Evolutionary conservation across 2,329 filamentous ascomycete genomes (phyloP), one percentile per base, ranked within the genome.

Genomic region (Aspergillus neotritici): DNA sequence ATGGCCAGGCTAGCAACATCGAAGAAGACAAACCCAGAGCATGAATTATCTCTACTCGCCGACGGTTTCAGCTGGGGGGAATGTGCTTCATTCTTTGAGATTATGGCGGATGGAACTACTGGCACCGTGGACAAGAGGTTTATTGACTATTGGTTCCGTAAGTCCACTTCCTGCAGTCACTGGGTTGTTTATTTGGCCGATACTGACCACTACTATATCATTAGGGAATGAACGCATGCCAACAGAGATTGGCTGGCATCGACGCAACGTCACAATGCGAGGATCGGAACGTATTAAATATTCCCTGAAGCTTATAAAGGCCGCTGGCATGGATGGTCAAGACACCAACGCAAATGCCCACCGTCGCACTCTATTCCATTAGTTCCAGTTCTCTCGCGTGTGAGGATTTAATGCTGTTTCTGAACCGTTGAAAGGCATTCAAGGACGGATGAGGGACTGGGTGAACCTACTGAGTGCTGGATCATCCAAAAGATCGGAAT

Each of bases 111-210:
- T 32, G 46, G 46, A 11, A 48, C 43, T 2, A 45, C 42, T 2
- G 46, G 46, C 15, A 48, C 42, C 5, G 46, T 48, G 10, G 29
- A 29, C 5, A 45, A 37, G 42, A 39, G 17, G 16, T 48, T 39
- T 15, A 48, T 48, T 25, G 42, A 48, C 9, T 48, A 48, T 28
- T 48, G 46, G 46, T 44, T 48, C 31, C 39, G 46, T 48, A 40
- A 15, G 42, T 44, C 17, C 9, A 21, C 31, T 16, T 9, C 17
- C 16, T 31, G 32, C 15, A 6, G 11, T 34, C 15, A 11, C 14
- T 12, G 12, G 34, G 12, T 17, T n/a, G 17, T 13, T 10, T 34
- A 14, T 8, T 25, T 8, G 3, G 9, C 9, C 7, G 2, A 25
- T 25, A 9, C 21, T 25, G 5, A 25, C 5, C 4, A 25, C 21